Base-by-base conservation (phyloP, 169 alveolate genomes). In the Cyclospora cayetanensis region DNA sequence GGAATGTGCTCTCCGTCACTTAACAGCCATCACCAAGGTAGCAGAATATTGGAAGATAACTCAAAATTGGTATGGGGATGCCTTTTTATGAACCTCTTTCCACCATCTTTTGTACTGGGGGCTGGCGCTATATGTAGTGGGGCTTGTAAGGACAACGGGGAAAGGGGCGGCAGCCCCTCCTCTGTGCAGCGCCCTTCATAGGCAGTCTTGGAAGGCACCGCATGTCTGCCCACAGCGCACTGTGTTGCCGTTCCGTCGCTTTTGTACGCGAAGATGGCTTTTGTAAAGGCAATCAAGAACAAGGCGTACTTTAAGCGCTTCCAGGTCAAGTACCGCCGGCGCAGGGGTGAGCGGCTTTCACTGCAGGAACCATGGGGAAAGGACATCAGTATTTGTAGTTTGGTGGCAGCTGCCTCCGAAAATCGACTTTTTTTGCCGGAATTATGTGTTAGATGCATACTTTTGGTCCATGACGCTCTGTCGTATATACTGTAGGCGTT, bases 321-420 rank as follows among this genome's bases (percentile, higher is more conserved):
- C 97, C 99, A 99, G 97, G 99, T 98, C 93, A 98, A 98, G 95
- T 98, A 97, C 97, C 98, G 99, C 96, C 97, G 99, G 94, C 97
- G 99, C 96, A 97, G 99, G 88, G 98, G 98, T 97, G 83, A 76
- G 96, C 79, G 0, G 27, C 27, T 15, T 35, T 27, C 34, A 63
- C 35, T 18, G 1, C 31, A 52, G 25, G 20, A 74, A 27, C n/a
- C 18, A 1, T 27, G 35, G n/a, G 66, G 2, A 74, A 0, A 22
- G 63, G 18, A 31, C 37, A 66, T 53, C 46, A 68, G 27, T 50
- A 18, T 18, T n/a, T 0, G 63, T 18, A 50, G 63, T n/a, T 50
- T 50, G 22, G n/a, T 50, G 27, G 12, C 63, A 50, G 22, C 63
- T 50, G 27, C 74, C 35, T 60, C 31, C 35, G 25, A 22, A 60